Base-by-base conservation (phyloP, 768 basidiomycete species). In the Lentinus tigrinus region DNA sequence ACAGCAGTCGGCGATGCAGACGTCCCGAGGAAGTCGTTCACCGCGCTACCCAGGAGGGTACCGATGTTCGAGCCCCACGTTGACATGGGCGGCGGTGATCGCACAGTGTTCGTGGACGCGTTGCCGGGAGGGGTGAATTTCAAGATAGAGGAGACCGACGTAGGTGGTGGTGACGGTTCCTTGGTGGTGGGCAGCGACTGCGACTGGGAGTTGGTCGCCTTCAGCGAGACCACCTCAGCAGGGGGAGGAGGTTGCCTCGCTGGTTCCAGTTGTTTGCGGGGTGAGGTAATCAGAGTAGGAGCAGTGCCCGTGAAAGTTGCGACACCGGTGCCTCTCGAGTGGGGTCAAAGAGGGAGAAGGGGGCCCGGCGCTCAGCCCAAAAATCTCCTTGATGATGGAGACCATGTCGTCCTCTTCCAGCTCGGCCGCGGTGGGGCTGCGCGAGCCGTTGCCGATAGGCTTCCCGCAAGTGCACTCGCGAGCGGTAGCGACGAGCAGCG, bases 401-500 rank as follows among this genome's bases (percentile, higher is more conserved):
- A 58, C 57, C 23, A 76, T 53, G 4, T 67, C 56, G 0, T 67
- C 71, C 13, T 71, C 69, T 0, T 67, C 67, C 0, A 70, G 62
- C 3, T 66, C 62, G 0, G 72, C 69, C 0, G 63, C 63, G 0
- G 60, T 70, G 0, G 76, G 75, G 0, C 67, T 68, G 17, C 57
- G 65, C 34, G 53, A 59, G 2, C 75, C 74, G 1, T 47, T 63
- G 19, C 66, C 65, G 53, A 4, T 67, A 61, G 2, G 78, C 72
- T 5, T 77, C 70, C 65, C 26, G 75, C 75, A 47, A 63, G 66
- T 7, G 65, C 67, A 17, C 70, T 89, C 88, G 1, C 87, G 77
- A 3, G 81, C 82, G 1, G 71, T 68, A 0, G 82, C 82, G 17
- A 89, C 73, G 31, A 69, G 76, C 1, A 87, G 67, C 0, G 82